Evolutionary conservation across 805 yeast genomes (phyloP).

Genomic region (Ogataea paradorogensis): DNA sequence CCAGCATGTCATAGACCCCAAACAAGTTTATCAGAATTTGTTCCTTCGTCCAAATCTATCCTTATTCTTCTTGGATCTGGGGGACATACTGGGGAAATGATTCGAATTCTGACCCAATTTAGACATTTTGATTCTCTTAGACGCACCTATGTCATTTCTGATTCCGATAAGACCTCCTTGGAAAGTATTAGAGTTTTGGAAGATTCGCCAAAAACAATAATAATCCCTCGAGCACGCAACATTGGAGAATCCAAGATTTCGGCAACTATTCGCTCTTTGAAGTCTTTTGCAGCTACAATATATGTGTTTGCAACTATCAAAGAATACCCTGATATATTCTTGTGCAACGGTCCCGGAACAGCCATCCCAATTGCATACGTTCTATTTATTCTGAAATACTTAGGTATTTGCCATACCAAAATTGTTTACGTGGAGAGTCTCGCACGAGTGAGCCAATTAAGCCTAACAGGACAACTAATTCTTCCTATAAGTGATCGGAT

Average conservation of each 20-base stretch:
- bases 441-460: constrained; percentile 74
- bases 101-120: constrained; percentile 54
- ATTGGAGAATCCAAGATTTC: constrained; percentile 36
- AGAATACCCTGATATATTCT: constrained; percentile 31
- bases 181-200: constrained; percentile 39
- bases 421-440: constrained; percentile 83
- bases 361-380: constrained; percentile 65
- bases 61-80: constrained; percentile 89
- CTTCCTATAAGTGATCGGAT: constrained; percentile 73
- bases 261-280: constrained; percentile 34
- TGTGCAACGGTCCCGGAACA: constrained; percentile 81
- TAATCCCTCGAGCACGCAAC: constrained; percentile 34
- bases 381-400: constrained; percentile 47
- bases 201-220: constrained; percentile 23
- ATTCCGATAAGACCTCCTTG: constrained; percentile 46
- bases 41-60: constrained; percentile 18
- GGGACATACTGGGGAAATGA: constrained; percentile 96
- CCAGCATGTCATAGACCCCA: constrained; percentile 19
- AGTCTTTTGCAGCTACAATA: constrained; percentile 30
- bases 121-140: constrained; percentile 24
- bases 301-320: constrained; percentile 9
- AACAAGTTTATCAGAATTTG: background rate
- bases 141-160: constrained; percentile 36
- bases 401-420: constrained; percentile 47
- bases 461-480: constrained; percentile 72